Conservation (phyloP, 2,329 filamentous ascomycete species). For the Paraconiothyrium brasiliense region DNA sequence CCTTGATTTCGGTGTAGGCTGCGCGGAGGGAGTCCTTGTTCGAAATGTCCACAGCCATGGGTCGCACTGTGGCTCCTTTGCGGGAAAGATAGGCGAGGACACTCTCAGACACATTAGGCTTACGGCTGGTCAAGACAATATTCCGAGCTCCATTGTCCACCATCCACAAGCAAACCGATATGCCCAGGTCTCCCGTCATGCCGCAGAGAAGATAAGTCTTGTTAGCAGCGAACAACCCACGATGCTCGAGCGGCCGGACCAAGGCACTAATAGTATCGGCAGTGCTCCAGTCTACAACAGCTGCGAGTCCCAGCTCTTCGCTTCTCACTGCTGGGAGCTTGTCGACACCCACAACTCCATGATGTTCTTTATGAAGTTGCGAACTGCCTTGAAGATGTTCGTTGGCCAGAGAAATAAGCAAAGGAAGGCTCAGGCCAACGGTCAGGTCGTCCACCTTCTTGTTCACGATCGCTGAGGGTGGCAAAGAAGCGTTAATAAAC, state of each 20-base stretch:
- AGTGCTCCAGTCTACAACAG: neutral
- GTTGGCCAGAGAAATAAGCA: too few relatives aligned
- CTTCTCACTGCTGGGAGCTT: neutral
- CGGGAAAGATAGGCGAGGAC: neutral
- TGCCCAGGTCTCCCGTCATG: constrained; percentile 25
- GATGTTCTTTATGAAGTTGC: neutral
- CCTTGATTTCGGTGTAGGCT: neutral
- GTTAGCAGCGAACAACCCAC: neutral
- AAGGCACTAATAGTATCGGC: neutral
- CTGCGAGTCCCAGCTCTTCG: neutral
- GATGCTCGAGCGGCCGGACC: neutral
- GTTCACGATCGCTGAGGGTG: too few relatives aligned
- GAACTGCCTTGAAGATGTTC: too few relatives aligned
- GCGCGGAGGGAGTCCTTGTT: constrained; percentile 15
- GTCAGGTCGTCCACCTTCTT: too few relatives aligned
- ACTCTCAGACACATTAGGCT: neutral
- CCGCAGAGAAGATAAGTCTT: constrained; percentile 20
- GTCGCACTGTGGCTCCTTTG: constrained; percentile 12
- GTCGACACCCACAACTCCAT: neutral
- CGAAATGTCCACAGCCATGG: constrained; percentile 9
- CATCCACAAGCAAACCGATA: constrained; percentile 28
- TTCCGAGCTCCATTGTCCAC: constrained; percentile 27
- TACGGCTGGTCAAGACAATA: constrained; percentile 49
- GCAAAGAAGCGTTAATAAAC: too few relatives aligned
- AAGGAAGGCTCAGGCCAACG: too few relatives aligned